These are phyloP conservation scores for Hansenula lynferdii DNA, from an alignment of 1,139 yeast species.

Conservation along the genomic window DNA sequence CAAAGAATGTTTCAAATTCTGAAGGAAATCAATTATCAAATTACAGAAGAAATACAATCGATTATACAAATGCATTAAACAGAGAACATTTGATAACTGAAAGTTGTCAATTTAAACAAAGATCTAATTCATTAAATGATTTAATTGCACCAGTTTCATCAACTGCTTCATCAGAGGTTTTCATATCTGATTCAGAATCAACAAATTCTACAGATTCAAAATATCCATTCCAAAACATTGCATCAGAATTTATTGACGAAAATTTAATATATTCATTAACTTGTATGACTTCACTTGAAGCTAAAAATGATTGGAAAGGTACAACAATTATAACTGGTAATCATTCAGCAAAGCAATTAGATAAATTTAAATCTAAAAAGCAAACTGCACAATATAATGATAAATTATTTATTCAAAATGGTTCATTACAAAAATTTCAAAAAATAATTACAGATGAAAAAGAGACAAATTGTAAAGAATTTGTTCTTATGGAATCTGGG, in stretches of 20 bases:
- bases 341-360: constrained; percentile 12
- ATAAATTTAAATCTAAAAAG: background rate
- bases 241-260: constrained; percentile 5
- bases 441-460: background rate
- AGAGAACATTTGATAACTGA: background rate
- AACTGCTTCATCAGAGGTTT: background rate
- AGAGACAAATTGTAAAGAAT: background rate
- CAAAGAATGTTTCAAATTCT: background rate
- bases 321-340: constrained; percentile 25
- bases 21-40: constrained; percentile 3
- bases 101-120: background rate
- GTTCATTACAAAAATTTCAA: background rate
- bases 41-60: constrained; percentile 24
- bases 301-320: constrained; percentile 7
- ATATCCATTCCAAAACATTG: background rate
- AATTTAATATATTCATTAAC: constrained; percentile 7
- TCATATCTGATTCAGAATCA: background rate
- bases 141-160: background rate
- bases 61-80: background rate
- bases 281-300: constrained; percentile 6
- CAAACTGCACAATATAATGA: background rate
- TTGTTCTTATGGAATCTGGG: background rate
- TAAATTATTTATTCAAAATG: background rate
- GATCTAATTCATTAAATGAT: background rate
- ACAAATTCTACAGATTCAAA: background rate